Percentiles rank a stretch among this genome's conserved stretches.
These are phyloP conservation scores for Diaporthe batatas DNA, from an alignment of 2,329 filamentous ascomycete species.

Conservation along the genomic window DNA sequence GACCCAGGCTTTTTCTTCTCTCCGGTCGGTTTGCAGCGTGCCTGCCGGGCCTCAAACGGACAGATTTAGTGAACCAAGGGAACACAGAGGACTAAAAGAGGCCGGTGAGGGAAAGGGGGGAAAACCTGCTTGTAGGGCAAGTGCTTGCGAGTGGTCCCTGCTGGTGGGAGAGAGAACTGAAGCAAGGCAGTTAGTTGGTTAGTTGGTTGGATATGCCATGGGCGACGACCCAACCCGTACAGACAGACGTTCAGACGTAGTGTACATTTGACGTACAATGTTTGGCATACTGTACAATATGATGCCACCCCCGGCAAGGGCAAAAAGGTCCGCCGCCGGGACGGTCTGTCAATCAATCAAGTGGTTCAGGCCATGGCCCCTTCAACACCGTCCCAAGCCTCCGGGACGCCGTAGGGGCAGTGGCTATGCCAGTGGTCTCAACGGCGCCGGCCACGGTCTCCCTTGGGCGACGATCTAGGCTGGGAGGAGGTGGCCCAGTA, in stretches of 20 bases:
- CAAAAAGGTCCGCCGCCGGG: neutral
- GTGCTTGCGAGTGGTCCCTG: constrained; percentile 9
- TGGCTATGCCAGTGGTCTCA: constrained; percentile 9
- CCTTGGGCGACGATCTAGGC: constrained; percentile 3
- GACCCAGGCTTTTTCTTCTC: neutral
- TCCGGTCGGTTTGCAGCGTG: neutral
- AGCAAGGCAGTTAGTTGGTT: neutral
- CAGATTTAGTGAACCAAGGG: neutral
- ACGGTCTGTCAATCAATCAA: constrained; percentile 20
- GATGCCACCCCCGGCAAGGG: neutral
- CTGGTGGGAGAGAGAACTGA: no score
- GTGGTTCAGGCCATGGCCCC: neutral
- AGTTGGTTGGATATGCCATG: neutral
- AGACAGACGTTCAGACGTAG: no score
- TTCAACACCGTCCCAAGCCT: neutral
- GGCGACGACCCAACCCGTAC: no score
- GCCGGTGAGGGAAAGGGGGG: neutral
- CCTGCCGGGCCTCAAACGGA: neutral
- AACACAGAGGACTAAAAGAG: neutral
- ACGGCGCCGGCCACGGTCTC: constrained; percentile 22
- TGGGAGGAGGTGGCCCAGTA: no score
- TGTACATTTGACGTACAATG: neutral
- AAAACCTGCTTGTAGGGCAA: neutral
- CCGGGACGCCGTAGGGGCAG: constrained; percentile 11
- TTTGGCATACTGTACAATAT: neutral